Evolutionary conservation across 805 yeast species (phyloP).

Genomic region (Spathaspora hagerdaliae): DNA sequence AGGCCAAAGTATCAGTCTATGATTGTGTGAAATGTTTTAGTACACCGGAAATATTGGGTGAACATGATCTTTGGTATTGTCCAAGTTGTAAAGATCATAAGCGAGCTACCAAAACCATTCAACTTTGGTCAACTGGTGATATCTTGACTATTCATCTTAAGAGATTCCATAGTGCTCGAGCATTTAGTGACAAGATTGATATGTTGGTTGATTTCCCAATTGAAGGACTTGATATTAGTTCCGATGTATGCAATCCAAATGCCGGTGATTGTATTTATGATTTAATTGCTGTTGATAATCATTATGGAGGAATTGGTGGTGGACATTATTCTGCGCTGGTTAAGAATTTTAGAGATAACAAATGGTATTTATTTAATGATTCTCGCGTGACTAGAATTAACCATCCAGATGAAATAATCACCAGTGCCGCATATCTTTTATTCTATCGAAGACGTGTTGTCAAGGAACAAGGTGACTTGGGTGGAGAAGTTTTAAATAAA

Average conservation of each 20-base stretch:
- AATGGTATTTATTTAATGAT: slow-evolving; percentile 92
- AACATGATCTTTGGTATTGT: slow-evolving; percentile 92
- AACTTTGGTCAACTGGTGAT: slow-evolving; percentile 93
- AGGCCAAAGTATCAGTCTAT: slow-evolving; percentile 48
- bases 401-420: slow-evolving; percentile 56
- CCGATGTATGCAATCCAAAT: slow-evolving; percentile 43
- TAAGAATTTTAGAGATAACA: slow-evolving; percentile 66
- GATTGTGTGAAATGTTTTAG: slow-evolving; percentile 77
- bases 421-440: slow-evolving; percentile 81
- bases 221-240: slow-evolving; percentile 68
- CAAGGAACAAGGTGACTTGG: slow-evolving; percentile 26
- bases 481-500: slow-evolving; percentile 43
- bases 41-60: slow-evolving; percentile 78
- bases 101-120: slow-evolving; percentile 86
- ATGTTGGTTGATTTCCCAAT: slow-evolving; percentile 85
- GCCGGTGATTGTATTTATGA: slow-evolving; percentile 55
- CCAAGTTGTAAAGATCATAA: slow-evolving; percentile 85
- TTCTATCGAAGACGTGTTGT: slow-evolving; percentile 67
- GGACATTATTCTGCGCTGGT: slow-evolving; percentile 95
- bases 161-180: slow-evolving; percentile 78
- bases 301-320: slow-evolving; percentile 94
- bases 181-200: slow-evolving; percentile 86
- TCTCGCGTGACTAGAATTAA: slow-evolving; percentile 60
- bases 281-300: slow-evolving; percentile 89
- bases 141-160: slow-evolving; percentile 85